These are phyloP conservation scores for Talaromyces amestolkiae DNA, from an alignment of 2,329 filamentous ascomycete species.

Conservation along the genomic window DNA sequence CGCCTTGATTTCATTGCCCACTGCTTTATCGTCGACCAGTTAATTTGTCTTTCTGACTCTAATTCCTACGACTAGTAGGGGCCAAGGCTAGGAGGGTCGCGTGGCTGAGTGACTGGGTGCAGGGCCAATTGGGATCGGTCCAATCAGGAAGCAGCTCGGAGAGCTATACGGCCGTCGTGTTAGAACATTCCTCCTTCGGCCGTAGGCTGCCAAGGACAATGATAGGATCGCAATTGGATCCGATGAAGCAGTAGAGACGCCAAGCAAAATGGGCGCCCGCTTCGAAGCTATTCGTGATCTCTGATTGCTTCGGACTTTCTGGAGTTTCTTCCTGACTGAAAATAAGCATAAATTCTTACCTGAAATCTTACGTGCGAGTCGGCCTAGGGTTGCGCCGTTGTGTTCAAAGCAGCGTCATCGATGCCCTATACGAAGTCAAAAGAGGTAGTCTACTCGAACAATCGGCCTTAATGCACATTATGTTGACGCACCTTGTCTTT, in stretches of 20 bases:
- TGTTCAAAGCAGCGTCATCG: neutral
- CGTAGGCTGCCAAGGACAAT: neutral
- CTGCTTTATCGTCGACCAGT: neutral
- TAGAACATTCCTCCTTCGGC: neutral
- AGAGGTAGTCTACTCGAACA: neutral
- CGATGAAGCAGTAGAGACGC: neutral
- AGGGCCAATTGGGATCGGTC: neutral
- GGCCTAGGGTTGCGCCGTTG: neutral
- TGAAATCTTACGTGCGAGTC: conserved; percentile 1
- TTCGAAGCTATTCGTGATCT: neutral
- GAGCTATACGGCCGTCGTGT: neutral
- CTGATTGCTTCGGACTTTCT: conserved; percentile 2
- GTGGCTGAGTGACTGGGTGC: neutral
- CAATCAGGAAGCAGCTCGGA: neutral
- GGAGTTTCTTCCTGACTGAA: neutral
- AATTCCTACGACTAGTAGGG: neutral
- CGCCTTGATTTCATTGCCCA: neutral
- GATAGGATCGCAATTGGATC: neutral
- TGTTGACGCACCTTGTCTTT: neutral
- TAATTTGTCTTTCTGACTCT: neutral
- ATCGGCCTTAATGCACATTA: neutral
- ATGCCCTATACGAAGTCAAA: neutral
- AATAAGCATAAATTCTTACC: neutral
- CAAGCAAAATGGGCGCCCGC: neutral
- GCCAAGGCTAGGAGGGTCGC: neutral